These are phyloP conservation scores for Lithospermum erythrorhizon DNA, from an alignment of 257 asterid species.

Conservation along the genomic window DNA sequence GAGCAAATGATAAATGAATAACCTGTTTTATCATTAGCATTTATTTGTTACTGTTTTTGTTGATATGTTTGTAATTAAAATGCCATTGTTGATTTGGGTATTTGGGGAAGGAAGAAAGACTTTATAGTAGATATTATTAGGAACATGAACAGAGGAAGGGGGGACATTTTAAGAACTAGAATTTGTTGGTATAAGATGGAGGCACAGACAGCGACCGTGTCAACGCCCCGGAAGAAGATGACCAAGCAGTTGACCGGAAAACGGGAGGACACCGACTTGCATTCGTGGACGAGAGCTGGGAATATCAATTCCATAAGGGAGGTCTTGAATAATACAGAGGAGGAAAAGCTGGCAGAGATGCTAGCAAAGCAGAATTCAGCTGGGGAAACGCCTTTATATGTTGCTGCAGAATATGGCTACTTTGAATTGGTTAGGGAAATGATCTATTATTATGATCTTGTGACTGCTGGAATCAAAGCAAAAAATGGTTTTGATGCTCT, in stretches of 20 bases:
- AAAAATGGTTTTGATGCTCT: slow-evolving; percentile 43
- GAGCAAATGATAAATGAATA: background rate
- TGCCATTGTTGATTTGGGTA: slow-evolving; percentile 28
- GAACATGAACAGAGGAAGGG: background rate
- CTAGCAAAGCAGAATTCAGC: slow-evolving; percentile 30
- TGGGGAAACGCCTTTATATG: slow-evolving; percentile 37
- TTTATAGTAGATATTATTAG: slow-evolving; percentile 4
- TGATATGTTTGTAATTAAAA: slow-evolving; percentile 6
- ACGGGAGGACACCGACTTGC: slow-evolving; percentile 35
- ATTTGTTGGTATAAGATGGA: slow-evolving; percentile 3
- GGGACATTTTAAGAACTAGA: background rate
- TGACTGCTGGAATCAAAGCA: slow-evolving; percentile 39
- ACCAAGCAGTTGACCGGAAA: slow-evolving; percentile 42
- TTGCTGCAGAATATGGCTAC: slow-evolving; percentile 40
- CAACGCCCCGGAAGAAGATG: slow-evolving; percentile 24
- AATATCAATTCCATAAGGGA: slow-evolving; percentile 18
- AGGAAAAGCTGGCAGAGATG: slow-evolving; percentile 22
- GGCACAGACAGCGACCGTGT: slow-evolving; percentile 9
- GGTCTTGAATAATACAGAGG: slow-evolving; percentile 8
- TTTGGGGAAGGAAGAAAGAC: slow-evolving; percentile 29
- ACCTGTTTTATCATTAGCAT: background rate
- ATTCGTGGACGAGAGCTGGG: slow-evolving; percentile 35
- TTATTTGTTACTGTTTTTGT: background rate
- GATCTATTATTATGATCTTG: slow-evolving; percentile 30
- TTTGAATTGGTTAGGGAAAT: slow-evolving; percentile 30